Percentiles rank a stretch among this genome's conserved stretches.
Conservation (phyloP, 2,329 filamentous ascomycete species). For the Aspergillus terreus region DNA sequence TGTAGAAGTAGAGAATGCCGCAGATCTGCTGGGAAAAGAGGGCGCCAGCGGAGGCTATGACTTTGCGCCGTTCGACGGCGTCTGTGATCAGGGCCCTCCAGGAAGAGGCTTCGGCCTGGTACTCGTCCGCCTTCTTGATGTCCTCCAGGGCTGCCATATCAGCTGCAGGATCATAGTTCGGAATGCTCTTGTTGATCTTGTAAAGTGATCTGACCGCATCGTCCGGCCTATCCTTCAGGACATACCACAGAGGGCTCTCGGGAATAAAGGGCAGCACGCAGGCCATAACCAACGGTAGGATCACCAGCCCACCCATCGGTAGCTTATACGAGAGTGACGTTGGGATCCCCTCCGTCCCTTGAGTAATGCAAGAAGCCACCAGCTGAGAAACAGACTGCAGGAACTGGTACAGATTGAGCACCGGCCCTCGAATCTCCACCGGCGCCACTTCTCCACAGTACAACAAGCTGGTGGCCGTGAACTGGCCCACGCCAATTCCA, state of each 20-base stretch:
- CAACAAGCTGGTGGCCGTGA: slow-evolving; percentile 81
- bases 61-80: slow-evolving; percentile 1
- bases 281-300: not conserved
- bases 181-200: not conserved
- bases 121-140: not conserved
- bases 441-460: slow-evolving; percentile 87
- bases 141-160: not conserved
- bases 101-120: not conserved
- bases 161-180: not conserved
- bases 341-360: not conserved
- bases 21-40: slow-evolving; percentile 1
- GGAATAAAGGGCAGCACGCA: not conserved
- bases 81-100: not conserved
- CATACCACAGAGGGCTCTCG: not conserved
- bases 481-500: slow-evolving; percentile 36
- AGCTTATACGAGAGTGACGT: not conserved
- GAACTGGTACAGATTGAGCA: not conserved
- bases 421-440: slow-evolving; percentile 57
- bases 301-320: not conserved
- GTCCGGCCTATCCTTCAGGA: not conserved
- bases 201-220: not conserved
- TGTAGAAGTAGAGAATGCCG: slow-evolving; percentile 2
- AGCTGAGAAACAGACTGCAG: not conserved
- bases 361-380: not conserved
- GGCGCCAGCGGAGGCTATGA: not conserved